These are phyloP conservation scores for Phanerochaete sordida DNA, from an alignment of 768 basidiomycete genomes.

Conservation along the genomic window DNA sequence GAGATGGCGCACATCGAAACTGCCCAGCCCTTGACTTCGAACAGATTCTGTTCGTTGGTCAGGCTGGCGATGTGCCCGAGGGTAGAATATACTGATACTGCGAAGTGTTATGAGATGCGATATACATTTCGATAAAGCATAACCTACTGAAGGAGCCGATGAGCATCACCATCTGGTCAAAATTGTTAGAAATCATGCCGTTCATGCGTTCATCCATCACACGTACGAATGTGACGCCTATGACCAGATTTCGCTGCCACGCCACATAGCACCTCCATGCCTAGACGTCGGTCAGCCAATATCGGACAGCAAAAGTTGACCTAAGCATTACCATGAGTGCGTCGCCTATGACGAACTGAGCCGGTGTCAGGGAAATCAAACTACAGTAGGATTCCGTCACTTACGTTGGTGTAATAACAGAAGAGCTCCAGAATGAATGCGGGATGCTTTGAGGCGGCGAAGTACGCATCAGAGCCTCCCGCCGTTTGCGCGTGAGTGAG, in stretches of 20 bases:
- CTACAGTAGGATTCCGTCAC: neutral
- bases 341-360: neutral
- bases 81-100: neutral
- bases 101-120: neutral
- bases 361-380: neutral
- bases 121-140: neutral
- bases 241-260: neutral
- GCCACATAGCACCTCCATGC: slow-evolving; percentile 4
- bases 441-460: neutral
- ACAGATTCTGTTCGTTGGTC: neutral
- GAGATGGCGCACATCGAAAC: neutral
- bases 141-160: neutral
- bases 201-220: neutral
- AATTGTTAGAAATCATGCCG: neutral
- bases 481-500: neutral
- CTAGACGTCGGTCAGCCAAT: neutral
- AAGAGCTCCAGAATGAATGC: neutral
- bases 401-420: neutral
- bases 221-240: neutral
- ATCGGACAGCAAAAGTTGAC: neutral
- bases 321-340: neutral
- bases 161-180: neutral
- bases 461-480: neutral
- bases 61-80: neutral
- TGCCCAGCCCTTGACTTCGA: neutral